phyloP scores from a whole-genome alignment of 2,329 filamentous ascomycete genomes.

The Pseudopithomyces maydicus region DNA sequence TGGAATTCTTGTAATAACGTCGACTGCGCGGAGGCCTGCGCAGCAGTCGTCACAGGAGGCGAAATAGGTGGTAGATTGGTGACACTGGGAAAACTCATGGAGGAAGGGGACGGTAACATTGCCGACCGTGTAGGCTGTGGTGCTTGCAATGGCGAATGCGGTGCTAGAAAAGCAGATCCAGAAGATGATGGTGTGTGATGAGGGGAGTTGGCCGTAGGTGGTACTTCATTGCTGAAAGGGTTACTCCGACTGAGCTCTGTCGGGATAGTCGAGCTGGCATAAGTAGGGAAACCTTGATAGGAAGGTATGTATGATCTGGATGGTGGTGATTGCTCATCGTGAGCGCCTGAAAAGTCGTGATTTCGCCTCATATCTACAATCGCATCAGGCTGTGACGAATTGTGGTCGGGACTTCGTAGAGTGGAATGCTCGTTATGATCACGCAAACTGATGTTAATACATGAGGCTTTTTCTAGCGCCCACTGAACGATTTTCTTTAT shows the following conservation, averaged over 20 bases:
- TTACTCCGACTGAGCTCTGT: conserved; percentile 26
- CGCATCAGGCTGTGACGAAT: conserved; percentile 15
- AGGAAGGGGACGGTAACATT: conserved; percentile 39
- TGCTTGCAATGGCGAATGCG: conserved; percentile 33
- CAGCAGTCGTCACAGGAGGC: conserved; percentile 24
- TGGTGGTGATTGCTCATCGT: conserved; percentile 28
- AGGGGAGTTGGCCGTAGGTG: conserved; percentile 22
- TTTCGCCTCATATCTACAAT: conserved; percentile 29
- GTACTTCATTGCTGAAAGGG: conserved; percentile 21
- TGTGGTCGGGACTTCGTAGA: conserved; percentile 17
- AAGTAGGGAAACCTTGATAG: conserved; percentile 19
- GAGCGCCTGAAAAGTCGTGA: conserved; percentile 24
- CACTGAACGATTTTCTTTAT: conserved; percentile 26
- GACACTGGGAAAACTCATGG: conserved; percentile 28
- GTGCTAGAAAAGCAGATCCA: conserved; percentile 42
- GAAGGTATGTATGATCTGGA: conserved; percentile 16
- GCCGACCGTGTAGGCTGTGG: conserved; percentile 24
- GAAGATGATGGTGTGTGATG: conserved; percentile 50
- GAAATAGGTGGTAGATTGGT: conserved; percentile 30
- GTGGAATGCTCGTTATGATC: conserved; percentile 18
- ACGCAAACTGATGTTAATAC: conserved; percentile 24
- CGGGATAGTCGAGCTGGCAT: conserved; percentile 14
- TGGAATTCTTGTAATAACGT: conserved; percentile 56
- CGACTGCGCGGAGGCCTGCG: conserved; percentile 38
- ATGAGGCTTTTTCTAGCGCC: conserved; percentile 31